These are phyloP conservation scores for Boletus vinaceobasis DNA, from an alignment of 768 basidiomycete species.

Conservation along the genomic window DNA sequence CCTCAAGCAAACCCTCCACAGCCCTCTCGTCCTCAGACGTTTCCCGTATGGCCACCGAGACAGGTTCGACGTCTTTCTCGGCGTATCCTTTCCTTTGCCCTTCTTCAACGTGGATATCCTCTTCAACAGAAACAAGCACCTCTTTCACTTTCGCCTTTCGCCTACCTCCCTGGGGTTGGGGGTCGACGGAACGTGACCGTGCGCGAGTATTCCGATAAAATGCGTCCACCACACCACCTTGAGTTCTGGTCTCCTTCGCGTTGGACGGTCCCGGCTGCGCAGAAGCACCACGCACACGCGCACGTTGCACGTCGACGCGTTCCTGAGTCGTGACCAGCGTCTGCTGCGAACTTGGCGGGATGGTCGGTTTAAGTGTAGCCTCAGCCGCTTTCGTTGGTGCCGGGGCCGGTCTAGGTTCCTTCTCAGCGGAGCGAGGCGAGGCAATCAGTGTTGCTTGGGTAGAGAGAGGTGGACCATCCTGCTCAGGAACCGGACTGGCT, in stretches of 20 bases:
- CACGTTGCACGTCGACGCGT: not conserved
- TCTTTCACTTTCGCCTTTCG: constrained; percentile 7
- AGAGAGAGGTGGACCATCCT: constrained; percentile 9
- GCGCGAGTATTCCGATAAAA: constrained; percentile 21
- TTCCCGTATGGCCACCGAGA: constrained; percentile 1
- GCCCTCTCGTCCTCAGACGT: constrained; percentile 18
- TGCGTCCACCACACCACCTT: not conserved
- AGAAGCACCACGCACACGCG: constrained; percentile 8
- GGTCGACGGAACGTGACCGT: constrained; percentile 23
- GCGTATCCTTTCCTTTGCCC: not conserved
- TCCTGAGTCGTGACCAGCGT: constrained; percentile 4
- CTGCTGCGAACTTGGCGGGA: constrained; percentile 10
- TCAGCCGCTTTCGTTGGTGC: not conserved
- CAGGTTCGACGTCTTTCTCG: not conserved
- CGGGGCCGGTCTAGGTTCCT: not conserved
- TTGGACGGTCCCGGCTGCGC: constrained; percentile 13
- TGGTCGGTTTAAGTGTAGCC: not conserved
- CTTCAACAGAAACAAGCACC: constrained; percentile 4
- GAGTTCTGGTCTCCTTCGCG: not conserved
- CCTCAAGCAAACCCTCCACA: constrained; percentile 25
- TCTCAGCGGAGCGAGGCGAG: constrained; percentile 12
- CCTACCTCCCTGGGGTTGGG: not conserved
- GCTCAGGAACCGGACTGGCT: not conserved
- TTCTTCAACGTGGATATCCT: constrained; percentile 1
- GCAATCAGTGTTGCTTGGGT: constrained; percentile 28